A percentile compares a stretch with the other conserved stretches of the same genome.
Conservation (phyloP, 1,284 basidiomycete species). For the Veloboletus limbatus region DNA sequence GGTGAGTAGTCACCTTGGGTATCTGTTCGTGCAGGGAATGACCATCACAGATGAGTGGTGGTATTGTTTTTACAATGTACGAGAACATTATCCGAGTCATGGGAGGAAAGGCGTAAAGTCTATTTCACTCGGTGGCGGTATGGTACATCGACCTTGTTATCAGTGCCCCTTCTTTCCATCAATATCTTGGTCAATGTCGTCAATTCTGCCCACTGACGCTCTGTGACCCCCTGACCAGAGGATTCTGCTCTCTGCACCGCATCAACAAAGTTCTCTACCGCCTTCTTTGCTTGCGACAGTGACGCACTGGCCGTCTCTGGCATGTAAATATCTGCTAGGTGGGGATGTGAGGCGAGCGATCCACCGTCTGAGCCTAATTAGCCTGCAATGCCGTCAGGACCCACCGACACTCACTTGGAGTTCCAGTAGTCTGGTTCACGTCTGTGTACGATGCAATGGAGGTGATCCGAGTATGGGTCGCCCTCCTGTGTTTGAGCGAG, state of each 20-base stretch:
- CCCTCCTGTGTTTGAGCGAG: constrained; percentile 29
- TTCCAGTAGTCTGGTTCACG: constrained; percentile 29
- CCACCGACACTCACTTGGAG: constrained; percentile 16
- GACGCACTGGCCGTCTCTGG: constrained; percentile 9
- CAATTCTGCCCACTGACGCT: constrained; percentile 30
- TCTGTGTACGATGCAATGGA: constrained; percentile 28
- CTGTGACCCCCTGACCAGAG: constrained; percentile 8
- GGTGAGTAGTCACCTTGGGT: constrained; percentile 48
- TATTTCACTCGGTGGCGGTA: neutral
- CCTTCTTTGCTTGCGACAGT: constrained; percentile 13
- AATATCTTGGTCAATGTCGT: constrained; percentile 21
- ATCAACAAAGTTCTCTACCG: constrained; percentile 14
- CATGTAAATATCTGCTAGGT: constrained; percentile 23
- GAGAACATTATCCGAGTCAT: constrained; percentile 69
- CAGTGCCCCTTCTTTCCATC: constrained; percentile 4
- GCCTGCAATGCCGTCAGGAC: neutral
- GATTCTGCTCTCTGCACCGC: constrained; percentile 11
- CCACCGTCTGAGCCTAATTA: constrained; percentile 18
- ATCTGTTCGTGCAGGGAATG: neutral
- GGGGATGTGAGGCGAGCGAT: constrained; percentile 17
- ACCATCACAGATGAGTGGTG: constrained; percentile 73
- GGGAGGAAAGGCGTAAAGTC: constrained; percentile 24
- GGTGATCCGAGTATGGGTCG: constrained; percentile 25
- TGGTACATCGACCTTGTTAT: neutral
- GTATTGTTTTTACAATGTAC: constrained; percentile 94